Conservation (phyloP, 2,329 filamentous ascomycete genomes). For the Monosporascus cannonballus region DNA sequence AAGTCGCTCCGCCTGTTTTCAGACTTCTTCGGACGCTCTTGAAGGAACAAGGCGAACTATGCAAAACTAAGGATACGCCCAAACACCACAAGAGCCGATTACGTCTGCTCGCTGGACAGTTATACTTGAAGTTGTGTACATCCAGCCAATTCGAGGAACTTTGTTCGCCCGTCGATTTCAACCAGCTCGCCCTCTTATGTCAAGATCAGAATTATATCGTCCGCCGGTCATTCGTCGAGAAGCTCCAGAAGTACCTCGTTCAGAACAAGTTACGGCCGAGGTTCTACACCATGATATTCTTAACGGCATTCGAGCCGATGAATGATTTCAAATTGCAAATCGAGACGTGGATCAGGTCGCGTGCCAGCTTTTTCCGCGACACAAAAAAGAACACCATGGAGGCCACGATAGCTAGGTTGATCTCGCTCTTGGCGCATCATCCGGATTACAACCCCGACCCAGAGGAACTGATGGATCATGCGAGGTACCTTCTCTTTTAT, state of each 20-base stretch:
- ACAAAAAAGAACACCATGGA: slow-evolving; percentile 66
- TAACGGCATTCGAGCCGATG: slow-evolving; percentile 85
- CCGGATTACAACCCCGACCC: slow-evolving; percentile 71
- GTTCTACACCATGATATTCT: slow-evolving; percentile 85
- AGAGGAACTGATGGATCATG: slow-evolving; percentile 71
- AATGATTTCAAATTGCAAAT: slow-evolving; percentile 66
- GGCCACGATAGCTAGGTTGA: slow-evolving; percentile 70
- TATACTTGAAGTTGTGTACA: slow-evolving; percentile 77
- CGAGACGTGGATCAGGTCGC: slow-evolving; percentile 83
- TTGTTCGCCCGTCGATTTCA: slow-evolving; percentile 69
- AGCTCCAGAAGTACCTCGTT: slow-evolving; percentile 85
- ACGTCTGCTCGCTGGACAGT: slow-evolving; percentile 72
- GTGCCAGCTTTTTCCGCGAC: slow-evolving; percentile 59
- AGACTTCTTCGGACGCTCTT: slow-evolving; percentile 74
- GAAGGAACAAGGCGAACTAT: slow-evolving; percentile 70
- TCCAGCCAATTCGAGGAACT: slow-evolving; percentile 70
- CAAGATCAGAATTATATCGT: slow-evolving; percentile 74
- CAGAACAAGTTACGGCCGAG: slow-evolving; percentile 62
- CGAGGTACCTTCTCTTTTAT: slow-evolving; percentile 86
- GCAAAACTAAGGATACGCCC: slow-evolving; percentile 69
- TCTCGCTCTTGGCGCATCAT: slow-evolving; percentile 88
- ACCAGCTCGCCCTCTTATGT: slow-evolving; percentile 70
- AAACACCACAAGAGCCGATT: slow-evolving; percentile 73
- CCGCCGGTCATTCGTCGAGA: slow-evolving; percentile 71
- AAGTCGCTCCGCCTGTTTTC: slow-evolving; percentile 63